Conservation (phyloP, 1,139 yeast genomes). For the Kluyveromyces marxianus region DNA sequence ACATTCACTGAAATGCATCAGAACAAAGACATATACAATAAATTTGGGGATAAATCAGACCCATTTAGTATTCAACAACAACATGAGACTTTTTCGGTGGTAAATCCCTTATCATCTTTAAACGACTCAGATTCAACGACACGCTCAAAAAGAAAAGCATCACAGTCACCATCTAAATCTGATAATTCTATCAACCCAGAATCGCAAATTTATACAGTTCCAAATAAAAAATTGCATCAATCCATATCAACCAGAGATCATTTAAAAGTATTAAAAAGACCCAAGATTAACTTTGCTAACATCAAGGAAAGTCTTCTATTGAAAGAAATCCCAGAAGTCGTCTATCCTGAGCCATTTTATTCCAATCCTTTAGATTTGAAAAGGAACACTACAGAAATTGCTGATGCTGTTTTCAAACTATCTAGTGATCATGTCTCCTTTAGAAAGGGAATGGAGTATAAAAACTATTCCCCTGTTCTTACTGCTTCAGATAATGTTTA, state of each 20-base stretch:
- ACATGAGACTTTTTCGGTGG: neutral
- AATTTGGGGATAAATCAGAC: conserved; percentile 2
- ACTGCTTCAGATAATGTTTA: conserved; percentile 6
- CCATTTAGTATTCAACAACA: neutral
- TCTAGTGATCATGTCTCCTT: conserved; percentile 24
- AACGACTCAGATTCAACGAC: no score
- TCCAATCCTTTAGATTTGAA: conserved; percentile 47
- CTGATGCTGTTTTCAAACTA: conserved; percentile 50
- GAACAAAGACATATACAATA: conserved; percentile 3
- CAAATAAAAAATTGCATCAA: no score
- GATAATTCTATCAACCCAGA: no score
- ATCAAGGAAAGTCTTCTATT: conserved; percentile 33
- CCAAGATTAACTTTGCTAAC: conserved; percentile 9
- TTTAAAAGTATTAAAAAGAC: conserved; percentile 10
- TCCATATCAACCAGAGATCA: no score
- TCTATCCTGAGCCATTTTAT: conserved; percentile 59
- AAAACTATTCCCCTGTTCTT: conserved; percentile 13
- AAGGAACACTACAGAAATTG: conserved; percentile 49
- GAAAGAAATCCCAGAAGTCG: conserved; percentile 42
- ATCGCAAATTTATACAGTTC: no score
- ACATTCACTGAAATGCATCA: neutral
- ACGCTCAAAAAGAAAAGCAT: no score
- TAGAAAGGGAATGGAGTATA: conserved; percentile 22
- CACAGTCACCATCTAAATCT: no score
- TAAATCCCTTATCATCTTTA: no score